phyloP scores from a whole-genome alignment of 192 early-diverging fungal species.

The Pilobolus umbonatus region DNA sequence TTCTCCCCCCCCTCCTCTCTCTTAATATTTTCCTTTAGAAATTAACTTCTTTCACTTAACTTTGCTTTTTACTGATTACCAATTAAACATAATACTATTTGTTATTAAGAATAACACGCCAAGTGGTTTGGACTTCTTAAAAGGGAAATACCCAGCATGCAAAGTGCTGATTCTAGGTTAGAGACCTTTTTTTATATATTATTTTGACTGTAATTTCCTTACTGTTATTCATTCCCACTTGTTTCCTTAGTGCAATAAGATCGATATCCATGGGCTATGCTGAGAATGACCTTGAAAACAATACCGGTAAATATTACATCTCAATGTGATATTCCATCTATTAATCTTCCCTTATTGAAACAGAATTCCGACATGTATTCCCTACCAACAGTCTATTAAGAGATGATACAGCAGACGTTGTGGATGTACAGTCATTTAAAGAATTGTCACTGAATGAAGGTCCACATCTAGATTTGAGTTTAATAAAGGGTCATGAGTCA shows the following conservation, averaged over 20 bases:
- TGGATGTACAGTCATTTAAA: neutral
- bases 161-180: slow-evolving; percentile 14
- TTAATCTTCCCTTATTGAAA: no score
- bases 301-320: neutral
- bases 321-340: no score
- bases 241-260: no score
- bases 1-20: no score
- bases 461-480: neutral
- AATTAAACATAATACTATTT: no score
- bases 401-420: no score
- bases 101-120: neutral
- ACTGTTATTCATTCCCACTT: neutral
- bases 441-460: neutral
- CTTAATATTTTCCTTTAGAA: no score
- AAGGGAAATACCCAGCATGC: slow-evolving; percentile 10
- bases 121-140: neutral
- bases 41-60: no score
- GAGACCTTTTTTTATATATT: neutral
- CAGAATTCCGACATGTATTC: no score
- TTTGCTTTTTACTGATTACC: no score
- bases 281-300: neutral
- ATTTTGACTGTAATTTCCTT: neutral
- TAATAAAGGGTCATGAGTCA: neutral
- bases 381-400: no score
- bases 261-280: neutral